Evolutionary conservation across 352 stramenopile genomes (phyloP).

Genomic region (Elongisporangium senticosum): DNA sequence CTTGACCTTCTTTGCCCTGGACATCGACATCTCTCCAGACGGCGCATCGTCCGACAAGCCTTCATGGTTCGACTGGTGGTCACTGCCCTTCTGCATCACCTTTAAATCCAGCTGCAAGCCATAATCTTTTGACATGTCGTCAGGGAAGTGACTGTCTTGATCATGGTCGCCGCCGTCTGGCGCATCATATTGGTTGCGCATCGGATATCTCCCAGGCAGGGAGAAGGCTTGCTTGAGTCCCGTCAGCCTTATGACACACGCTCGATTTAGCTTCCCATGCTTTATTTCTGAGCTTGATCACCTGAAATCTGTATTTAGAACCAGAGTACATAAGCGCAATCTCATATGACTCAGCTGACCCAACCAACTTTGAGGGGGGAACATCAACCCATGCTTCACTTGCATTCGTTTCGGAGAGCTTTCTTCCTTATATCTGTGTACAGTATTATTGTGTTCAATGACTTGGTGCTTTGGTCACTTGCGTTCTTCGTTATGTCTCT

Average conservation of each 20-base stretch:
- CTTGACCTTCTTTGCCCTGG: constrained; percentile 36
- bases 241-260: neutral
- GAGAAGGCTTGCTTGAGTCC: neutral
- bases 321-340: too few relatives aligned
- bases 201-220: neutral
- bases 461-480: too few relatives aligned
- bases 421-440: neutral
- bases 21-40: neutral
- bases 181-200: neutral
- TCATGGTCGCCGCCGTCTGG: neutral
- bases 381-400: too few relatives aligned
- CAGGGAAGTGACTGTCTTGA: neutral
- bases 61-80: constrained; percentile 2
- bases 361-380: too few relatives aligned
- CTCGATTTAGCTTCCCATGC: neutral
- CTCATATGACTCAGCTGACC: too few relatives aligned
- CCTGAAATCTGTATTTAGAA: neutral
- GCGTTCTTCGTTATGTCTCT: neutral
- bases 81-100: constrained; percentile 8
- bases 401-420: neutral
- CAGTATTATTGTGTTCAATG: too few relatives aligned
- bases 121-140: neutral
- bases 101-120: constrained; percentile 26
- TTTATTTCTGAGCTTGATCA: neutral
- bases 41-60: neutral